These are phyloP conservation scores for Cryphonectria carpinicola DNA, from an alignment of 2,329 filamentous ascomycete species.

Conservation along the genomic window DNA sequence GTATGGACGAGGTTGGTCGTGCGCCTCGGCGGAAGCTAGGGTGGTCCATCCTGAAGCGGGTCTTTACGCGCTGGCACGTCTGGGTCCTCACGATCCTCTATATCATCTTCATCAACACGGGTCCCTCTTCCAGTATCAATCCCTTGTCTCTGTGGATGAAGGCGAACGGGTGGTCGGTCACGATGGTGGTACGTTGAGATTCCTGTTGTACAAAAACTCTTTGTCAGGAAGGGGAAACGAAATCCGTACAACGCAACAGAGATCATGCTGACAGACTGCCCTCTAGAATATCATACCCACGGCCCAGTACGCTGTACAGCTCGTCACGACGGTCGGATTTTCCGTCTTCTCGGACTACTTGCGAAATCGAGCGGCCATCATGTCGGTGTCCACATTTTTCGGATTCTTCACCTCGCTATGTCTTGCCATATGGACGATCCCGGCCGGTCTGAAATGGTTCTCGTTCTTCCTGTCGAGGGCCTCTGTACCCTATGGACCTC, in stretches of 20 bases:
- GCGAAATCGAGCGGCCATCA: constrained; percentile 37
- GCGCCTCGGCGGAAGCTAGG: constrained; percentile 39
- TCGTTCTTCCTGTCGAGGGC: constrained; percentile 22
- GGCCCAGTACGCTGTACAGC: constrained; percentile 41
- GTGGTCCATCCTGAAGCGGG: constrained; percentile 31
- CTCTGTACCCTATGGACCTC: constrained; percentile 24
- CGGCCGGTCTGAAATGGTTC: constrained; percentile 31
- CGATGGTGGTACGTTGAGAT: constrained; percentile 46
- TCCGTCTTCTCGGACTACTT: constrained; percentile 57
- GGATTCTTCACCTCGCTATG: constrained; percentile 25
- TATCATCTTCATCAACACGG: constrained; percentile 44
- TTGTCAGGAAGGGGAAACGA: constrained; percentile 6
- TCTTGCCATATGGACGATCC: constrained; percentile 28
- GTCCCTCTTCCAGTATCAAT: constrained; percentile 40
- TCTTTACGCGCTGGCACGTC: constrained; percentile 41
- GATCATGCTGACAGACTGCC: not conserved
- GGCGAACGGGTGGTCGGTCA: constrained; percentile 46
- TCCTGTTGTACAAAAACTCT: not conserved
- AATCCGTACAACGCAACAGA: not conserved
- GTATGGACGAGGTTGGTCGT: constrained; percentile 39
- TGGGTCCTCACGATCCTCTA: constrained; percentile 43
- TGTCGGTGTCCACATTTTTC: constrained; percentile 28
- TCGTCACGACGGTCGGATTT: constrained; percentile 56
- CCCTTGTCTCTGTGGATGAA: constrained; percentile 47
- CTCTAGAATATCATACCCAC: constrained; percentile 51